Evolutionary conservation across 441 rosid species (phyloP).

Genomic region (Populus hybrid): DNA sequence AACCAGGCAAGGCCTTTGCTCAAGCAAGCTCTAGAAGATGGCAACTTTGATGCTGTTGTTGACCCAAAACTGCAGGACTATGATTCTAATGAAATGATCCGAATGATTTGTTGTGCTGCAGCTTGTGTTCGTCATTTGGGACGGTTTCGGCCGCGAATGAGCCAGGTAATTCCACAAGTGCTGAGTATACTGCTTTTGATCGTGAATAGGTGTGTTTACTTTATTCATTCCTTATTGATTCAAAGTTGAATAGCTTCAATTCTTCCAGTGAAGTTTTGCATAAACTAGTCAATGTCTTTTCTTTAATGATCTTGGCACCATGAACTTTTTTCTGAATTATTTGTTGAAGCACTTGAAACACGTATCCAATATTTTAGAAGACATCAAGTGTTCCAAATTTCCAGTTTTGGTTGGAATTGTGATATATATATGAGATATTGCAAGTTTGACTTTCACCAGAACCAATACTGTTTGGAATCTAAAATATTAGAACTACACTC

Average conservation of each 20-base stretch:
- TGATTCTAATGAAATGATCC: conserved; percentile 69
- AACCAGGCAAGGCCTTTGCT: conserved; percentile 89
- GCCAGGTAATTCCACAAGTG: conserved; percentile 55
- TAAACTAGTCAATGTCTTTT: neutral
- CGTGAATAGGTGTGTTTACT: neutral
- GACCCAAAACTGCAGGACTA: conserved; percentile 64
- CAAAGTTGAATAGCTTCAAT: neutral
- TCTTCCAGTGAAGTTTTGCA: neutral
- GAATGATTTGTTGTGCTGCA: conserved; percentile 88
- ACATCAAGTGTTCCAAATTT: neutral
- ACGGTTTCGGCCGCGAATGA: conserved; percentile 77
- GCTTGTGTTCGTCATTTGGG: conserved; percentile 88
- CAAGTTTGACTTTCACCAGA: neutral
- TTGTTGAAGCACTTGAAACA: neutral
- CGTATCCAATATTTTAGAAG: neutral
- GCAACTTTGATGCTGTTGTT: conserved; percentile 51
- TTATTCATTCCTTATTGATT: neutral
- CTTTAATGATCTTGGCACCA: neutral
- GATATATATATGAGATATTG: conserved; percentile 1
- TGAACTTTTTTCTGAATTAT: neutral
- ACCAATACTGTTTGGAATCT: neutral
- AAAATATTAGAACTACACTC: neutral
- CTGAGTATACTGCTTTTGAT: neutral
- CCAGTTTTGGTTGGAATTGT: neutral
- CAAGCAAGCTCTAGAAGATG: conserved; percentile 58